Conservation (phyloP, 345 rosid species). For the Erysimum cheiranthoides region DNA sequence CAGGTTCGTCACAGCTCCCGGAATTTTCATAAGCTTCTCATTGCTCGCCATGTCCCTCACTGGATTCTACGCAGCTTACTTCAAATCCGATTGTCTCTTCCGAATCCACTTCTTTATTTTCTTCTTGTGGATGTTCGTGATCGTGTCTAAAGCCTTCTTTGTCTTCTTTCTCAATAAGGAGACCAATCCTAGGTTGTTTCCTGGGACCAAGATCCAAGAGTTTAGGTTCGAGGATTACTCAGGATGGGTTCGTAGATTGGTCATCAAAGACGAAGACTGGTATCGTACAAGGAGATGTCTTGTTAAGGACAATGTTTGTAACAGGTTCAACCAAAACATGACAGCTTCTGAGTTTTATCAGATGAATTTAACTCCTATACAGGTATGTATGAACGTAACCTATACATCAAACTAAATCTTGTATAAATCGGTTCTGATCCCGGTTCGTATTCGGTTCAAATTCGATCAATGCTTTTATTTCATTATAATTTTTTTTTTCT, state of each 20-base stretch:
- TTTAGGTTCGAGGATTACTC: slow-evolving; percentile 44
- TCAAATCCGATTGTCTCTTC: slow-evolving; percentile 45
- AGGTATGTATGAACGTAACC: slow-evolving; percentile 27
- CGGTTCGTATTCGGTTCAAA: background rate
- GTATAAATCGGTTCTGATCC: background rate
- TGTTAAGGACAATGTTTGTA: slow-evolving; percentile 39
- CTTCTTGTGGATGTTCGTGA: slow-evolving; percentile 46
- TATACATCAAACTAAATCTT: background rate
- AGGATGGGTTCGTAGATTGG: slow-evolving; percentile 45
- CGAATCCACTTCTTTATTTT: slow-evolving; percentile 43
- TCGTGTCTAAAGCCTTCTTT: slow-evolving; percentile 38
- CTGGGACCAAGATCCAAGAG: slow-evolving; percentile 44
- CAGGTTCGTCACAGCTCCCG: slow-evolving; percentile 29
- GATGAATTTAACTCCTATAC: slow-evolving; percentile 42
- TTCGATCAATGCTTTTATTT: background rate
- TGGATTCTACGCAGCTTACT: slow-evolving; percentile 44
- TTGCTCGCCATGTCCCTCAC: slow-evolving; percentile 23
- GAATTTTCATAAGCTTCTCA: slow-evolving; percentile 44
- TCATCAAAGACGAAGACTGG: slow-evolving; percentile 47
- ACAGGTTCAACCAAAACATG: slow-evolving; percentile 34
- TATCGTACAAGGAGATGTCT: slow-evolving; percentile 46
- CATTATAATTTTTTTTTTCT: background rate
- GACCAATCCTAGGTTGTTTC: slow-evolving; percentile 35
- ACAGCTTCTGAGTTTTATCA: slow-evolving; percentile 39
- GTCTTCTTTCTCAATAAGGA: slow-evolving; percentile 23